These are phyloP conservation scores for Podaxis pistillaris DNA, from an alignment of 768 basidiomycete species.

Conservation along the genomic window DNA sequence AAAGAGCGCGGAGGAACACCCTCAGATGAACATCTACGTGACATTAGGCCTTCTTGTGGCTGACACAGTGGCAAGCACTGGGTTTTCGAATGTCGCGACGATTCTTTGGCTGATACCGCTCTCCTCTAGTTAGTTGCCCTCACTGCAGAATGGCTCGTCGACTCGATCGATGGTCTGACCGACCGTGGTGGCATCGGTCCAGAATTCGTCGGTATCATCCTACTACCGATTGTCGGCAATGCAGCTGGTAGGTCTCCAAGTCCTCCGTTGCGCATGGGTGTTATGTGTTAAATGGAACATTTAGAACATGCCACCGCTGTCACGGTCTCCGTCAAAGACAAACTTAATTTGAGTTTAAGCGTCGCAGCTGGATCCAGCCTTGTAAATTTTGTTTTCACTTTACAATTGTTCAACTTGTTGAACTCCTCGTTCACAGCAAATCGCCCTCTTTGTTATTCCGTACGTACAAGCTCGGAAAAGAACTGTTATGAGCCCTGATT, in stretches of 20 bases:
- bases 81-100: constrained; percentile 23
- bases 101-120: constrained; percentile 22
- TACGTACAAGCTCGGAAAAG: constrained; percentile 31
- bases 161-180: constrained; percentile 78
- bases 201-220: constrained; percentile 81
- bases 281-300: constrained; percentile 11
- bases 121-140: constrained; percentile 52
- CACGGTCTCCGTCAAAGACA: constrained; percentile 86
- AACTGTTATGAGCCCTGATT: neutral
- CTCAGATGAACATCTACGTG: constrained; percentile 53
- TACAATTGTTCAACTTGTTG: neutral
- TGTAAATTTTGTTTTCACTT: constrained; percentile 38
- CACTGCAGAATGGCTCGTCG: constrained; percentile 74
- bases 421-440: constrained; percentile 54
- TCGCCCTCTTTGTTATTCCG: constrained; percentile 84
- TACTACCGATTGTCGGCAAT: constrained; percentile 91
- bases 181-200: constrained; percentile 51
- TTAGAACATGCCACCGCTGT: constrained; percentile 89
- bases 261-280: neutral
- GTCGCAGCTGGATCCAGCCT: constrained; percentile 89
- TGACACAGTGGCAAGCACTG: constrained; percentile 61
- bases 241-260: constrained; percentile 56
- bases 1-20: constrained; percentile 46
- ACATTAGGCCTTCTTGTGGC: constrained; percentile 51
- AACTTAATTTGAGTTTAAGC: constrained; percentile 81